Evolutionary conservation across 2,329 filamentous ascomycete genomes (phyloP).

Genomic region (Botrytis tulipae): DNA sequence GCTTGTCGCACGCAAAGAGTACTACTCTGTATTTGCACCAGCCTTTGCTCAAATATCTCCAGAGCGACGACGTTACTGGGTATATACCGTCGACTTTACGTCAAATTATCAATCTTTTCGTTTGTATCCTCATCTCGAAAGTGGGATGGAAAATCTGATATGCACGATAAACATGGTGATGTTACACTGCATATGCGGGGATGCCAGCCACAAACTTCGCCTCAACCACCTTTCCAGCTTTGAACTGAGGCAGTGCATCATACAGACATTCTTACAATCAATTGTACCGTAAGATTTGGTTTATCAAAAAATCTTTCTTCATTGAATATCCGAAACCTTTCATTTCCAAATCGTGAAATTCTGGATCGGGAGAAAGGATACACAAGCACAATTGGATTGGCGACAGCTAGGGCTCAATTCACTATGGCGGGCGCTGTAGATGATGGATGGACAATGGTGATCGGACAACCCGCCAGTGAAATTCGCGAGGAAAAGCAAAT

Average conservation of each 20-base stretch:
- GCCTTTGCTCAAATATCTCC: background rate
- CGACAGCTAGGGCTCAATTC: background rate
- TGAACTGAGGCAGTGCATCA: constrained; percentile 13
- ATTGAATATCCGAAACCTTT: background rate
- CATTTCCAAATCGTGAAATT: background rate
- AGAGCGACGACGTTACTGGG: background rate
- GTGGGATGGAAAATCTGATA: background rate
- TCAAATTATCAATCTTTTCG: background rate
- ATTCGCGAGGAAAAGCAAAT: constrained; percentile 31
- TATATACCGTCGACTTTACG: background rate
- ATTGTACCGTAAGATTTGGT: background rate
- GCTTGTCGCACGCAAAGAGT: background rate
- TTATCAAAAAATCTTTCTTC: background rate
- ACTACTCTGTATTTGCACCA: background rate
- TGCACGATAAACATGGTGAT: background rate
- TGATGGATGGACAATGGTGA: constrained; percentile 30
- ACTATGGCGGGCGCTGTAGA: constrained; percentile 18
- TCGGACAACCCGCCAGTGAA: constrained; percentile 28
- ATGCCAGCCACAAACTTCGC: constrained; percentile 10
- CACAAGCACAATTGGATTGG: background rate
- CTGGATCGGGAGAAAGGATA: too few relatives aligned
- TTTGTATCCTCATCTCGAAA: background rate
- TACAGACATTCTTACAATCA: background rate
- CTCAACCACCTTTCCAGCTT: background rate
- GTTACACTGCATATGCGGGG: constrained; percentile 10